Percentiles rank a stretch among this genome's conserved stretches.
phyloP scores from a whole-genome alignment of 306 rosid species.

The Fragaria iinumae region DNA sequence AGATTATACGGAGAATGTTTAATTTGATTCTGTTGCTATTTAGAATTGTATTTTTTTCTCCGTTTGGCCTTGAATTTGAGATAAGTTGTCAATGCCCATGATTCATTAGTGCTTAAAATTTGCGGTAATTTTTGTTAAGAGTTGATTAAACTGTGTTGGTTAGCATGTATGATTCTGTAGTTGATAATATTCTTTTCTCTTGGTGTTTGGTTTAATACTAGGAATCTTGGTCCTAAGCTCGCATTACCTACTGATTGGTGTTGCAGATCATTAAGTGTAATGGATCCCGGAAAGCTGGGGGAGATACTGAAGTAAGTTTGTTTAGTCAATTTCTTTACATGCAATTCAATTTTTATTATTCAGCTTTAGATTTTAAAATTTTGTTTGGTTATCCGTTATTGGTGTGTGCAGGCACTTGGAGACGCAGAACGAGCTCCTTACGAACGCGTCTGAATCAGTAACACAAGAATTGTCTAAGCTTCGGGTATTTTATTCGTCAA shows the following conservation, averaged over 20 bases:
- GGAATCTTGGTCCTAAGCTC: neutral
- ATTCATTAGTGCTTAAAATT: no score
- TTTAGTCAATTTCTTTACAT: neutral
- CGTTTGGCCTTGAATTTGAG: no score
- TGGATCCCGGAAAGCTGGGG: conserved; percentile 47
- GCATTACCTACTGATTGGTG: neutral
- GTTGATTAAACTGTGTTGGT: no score
- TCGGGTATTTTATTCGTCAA: conserved; percentile 30
- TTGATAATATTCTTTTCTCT: neutral
- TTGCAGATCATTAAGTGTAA: neutral
- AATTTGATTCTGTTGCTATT: no score
- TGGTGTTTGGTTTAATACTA: neutral
- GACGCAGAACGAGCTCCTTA: conserved; percentile 51
- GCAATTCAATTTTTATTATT: neutral
- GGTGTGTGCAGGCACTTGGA: conserved; percentile 46
- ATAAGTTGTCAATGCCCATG: no score
- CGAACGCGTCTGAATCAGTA: conserved; percentile 42
- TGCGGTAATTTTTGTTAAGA: no score
- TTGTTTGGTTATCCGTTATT: neutral
- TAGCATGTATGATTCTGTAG: neutral
- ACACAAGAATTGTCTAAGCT: conserved; percentile 46
- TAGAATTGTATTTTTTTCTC: no score
- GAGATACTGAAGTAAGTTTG: conserved; percentile 44
- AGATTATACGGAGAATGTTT: no score
- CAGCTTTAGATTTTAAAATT: neutral